These are phyloP conservation scores for Penicillium verrucosum DNA, from an alignment of 2,329 filamentous ascomycete species.

Conservation along the genomic window DNA sequence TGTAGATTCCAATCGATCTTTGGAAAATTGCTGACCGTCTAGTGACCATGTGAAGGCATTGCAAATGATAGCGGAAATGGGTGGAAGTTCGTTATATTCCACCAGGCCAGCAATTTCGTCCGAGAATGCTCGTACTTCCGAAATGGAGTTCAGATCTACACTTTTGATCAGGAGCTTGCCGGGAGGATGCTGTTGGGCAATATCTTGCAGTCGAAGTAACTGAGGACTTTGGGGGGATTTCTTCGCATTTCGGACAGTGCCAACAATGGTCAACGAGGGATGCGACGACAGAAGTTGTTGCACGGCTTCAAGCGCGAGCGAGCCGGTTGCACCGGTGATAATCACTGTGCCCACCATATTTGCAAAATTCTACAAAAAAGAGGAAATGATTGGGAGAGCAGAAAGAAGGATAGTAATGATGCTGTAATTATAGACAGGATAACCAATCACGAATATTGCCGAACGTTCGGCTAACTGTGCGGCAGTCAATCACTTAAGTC, in stretches of 20 bases:
- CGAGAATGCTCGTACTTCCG: slow-evolving; percentile 3
- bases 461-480: not conserved
- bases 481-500: no score
- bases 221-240: not conserved
- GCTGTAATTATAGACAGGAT: not conserved
- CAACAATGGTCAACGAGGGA: not conserved
- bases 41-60: slow-evolving; percentile 13
- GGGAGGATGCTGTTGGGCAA: not conserved
- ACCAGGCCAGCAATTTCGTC: not conserved
- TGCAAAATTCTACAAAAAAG: not conserved
- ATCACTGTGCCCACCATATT: slow-evolving; percentile 4
- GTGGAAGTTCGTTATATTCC: not conserved
- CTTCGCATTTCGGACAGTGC: slow-evolving; percentile 1
- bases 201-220: not conserved
- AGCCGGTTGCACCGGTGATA: slow-evolving; percentile 11
- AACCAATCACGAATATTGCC: not conserved
- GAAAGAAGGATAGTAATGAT: not conserved
- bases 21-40: not conserved
- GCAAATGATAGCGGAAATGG: slow-evolving; percentile 9
- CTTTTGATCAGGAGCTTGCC: slow-evolving; percentile 1
- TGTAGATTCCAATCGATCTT: slow-evolving; percentile 3
- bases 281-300: slow-evolving; percentile 5
- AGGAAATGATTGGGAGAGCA: not conserved
- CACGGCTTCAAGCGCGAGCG: slow-evolving; percentile 3
- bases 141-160: not conserved